These are phyloP conservation scores for Tuber indicum DNA, from an alignment of 495 filamentous ascomycete species.

Conservation along the genomic window DNA sequence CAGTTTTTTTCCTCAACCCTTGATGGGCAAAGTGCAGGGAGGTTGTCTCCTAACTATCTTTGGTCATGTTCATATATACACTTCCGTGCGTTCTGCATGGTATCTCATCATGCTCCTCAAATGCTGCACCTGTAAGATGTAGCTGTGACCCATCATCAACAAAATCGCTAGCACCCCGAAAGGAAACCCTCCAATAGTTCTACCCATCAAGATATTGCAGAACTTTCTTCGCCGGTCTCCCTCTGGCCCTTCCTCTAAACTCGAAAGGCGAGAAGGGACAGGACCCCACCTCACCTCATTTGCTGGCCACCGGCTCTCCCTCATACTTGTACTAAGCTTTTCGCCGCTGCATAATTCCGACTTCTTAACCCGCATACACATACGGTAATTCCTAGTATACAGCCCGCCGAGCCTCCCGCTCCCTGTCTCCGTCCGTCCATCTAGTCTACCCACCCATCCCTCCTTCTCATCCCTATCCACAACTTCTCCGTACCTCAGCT, in stretches of 20 bases:
- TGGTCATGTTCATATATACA: not conserved
- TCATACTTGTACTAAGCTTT: not conserved
- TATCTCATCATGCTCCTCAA: not conserved
- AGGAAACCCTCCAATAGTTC: not conserved
- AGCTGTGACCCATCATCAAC: not conserved
- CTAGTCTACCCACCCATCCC: slow-evolving; percentile 11
- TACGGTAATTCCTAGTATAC: not conserved
- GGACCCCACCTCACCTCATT: not conserved
- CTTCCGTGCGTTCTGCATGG: not conserved
- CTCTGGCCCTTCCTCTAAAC: not conserved
- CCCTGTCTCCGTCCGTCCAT: slow-evolving; percentile 7
- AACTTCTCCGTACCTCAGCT: not conserved
- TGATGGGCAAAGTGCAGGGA: not conserved
- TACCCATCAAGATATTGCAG: not conserved
- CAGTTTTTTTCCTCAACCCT: not conserved
- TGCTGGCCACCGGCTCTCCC: not conserved
- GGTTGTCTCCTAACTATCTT: not conserved
- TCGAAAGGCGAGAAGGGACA: not conserved
- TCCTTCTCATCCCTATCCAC: slow-evolving; percentile 6
- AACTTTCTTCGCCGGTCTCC: not conserved
- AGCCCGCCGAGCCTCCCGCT: slow-evolving; percentile 1
- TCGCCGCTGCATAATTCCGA: not conserved
- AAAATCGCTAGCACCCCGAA: not conserved
- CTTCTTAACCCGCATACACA: not conserved
- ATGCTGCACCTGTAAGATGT: not conserved